Conservation (phyloP, 1,139 yeast genomes). For the Candida sp. region DNA sequence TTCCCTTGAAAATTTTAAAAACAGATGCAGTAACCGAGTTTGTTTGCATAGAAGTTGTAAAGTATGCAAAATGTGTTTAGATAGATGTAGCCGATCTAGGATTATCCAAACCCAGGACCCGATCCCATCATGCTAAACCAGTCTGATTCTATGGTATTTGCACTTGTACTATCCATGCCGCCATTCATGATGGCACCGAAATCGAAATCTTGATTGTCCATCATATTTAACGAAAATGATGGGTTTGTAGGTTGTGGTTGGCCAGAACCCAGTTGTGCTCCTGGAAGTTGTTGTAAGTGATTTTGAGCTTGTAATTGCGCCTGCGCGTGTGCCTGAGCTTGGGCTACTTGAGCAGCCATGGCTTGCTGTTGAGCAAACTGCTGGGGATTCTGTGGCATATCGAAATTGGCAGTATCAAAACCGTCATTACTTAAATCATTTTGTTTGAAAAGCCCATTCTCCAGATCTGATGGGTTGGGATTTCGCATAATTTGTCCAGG, state of each 20-base stretch:
- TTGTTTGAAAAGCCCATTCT: neutral
- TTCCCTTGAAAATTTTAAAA: slow-evolving; percentile 1
- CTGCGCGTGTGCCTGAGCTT: slow-evolving; percentile 4
- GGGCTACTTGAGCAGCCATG: slow-evolving; percentile 1
- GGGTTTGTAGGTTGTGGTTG: slow-evolving; percentile 3
- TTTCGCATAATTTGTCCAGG: neutral
- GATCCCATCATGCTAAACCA: slow-evolving; percentile 38
- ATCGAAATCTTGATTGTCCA: slow-evolving; percentile 1
- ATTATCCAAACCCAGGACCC: slow-evolving; percentile 29
- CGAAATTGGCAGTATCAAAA: neutral
- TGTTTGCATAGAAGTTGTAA: no score
- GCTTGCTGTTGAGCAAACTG: neutral
- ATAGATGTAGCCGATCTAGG: neutral
- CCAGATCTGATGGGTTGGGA: neutral
- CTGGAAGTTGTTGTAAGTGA: neutral
- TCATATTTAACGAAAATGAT: slow-evolving; percentile 1
- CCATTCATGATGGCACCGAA: slow-evolving; percentile 1
- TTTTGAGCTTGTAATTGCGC: slow-evolving; percentile 1
- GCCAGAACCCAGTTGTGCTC: neutral
- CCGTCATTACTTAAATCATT: neutral
- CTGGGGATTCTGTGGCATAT: neutral
- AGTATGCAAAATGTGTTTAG: no score
- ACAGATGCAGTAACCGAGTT: neutral
- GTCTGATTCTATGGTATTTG: slow-evolving; percentile 16
- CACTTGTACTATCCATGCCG: slow-evolving; percentile 5